Conservation (phyloP, 495 filamentous ascomycete genomes). For the Astrocystis sublimbata region DNA sequence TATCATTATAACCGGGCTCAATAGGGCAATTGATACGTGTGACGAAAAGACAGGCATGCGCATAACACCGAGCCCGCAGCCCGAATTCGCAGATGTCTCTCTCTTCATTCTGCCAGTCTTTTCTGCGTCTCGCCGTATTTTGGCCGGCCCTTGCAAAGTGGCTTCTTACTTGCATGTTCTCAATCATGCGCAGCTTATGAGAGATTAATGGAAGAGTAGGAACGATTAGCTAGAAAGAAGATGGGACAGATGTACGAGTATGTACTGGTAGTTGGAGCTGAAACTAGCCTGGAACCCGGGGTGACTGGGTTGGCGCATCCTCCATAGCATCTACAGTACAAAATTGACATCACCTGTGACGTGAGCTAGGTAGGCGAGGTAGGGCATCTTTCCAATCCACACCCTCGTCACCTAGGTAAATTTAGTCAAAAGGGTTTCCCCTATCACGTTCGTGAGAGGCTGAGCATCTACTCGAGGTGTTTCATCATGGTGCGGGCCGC, state of each 20-base stretch:
- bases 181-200: neutral
- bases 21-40: slow-evolving; percentile 7
- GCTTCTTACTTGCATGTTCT: neutral
- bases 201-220: neutral
- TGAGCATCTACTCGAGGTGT: neutral
- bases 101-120: neutral
- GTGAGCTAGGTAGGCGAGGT: too few species aligned
- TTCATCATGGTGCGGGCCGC: neutral
- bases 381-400: too few species aligned
- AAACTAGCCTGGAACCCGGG: neutral
- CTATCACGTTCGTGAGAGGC: neutral
- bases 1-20: neutral
- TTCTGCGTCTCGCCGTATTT: neutral
- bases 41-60: neutral
- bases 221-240: neutral
- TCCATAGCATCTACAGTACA: too few species aligned
- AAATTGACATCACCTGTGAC: neutral
- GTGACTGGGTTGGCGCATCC: neutral
- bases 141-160: neutral
- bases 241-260: too few species aligned
- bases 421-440: neutral
- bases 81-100: neutral
- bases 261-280: neutral
- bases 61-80: neutral
- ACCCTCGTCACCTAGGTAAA: neutral